Base-by-base conservation (phyloP, 495 filamentous ascomycete genomes). In the Podospora pseudoanserina region DNA sequence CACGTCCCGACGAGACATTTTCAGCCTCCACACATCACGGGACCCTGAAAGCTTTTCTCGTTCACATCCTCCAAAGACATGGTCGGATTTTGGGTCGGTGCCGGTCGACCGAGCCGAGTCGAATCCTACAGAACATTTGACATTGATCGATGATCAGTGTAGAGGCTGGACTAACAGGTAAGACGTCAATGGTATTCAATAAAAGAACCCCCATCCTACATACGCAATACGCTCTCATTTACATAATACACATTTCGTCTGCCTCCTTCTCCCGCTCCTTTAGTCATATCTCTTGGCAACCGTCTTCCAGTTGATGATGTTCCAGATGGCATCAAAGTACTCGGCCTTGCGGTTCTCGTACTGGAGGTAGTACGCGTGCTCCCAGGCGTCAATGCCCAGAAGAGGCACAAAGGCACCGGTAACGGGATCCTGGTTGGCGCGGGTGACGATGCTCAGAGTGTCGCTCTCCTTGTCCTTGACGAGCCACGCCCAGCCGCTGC, bases 271-370 rank as follows among this genome's bases (percentile, higher is more conserved):
- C 39, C 39, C 2, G 7, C 39, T 49, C 39, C 39, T 16, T 49
- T 49, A 49, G 39, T 78, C 80, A 74, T 96, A 92, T 67, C 95
- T 89, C 83, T 90, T 87, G 79, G 94, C 93, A 30, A 91, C 95
- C 26, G 91, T 85, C 86, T 94, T 94, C 93, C 93, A 97, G 85
- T 96, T 96, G 74, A 97, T 83, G 60, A 99, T 92, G 71, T 97
- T 92, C 95, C 95, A 99, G 77, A 99, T 91, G 67, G 93, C 93
- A 67, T 87, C 87, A 80, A 99, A 97, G 83, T 99, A 99, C 79
- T 97, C 96, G 65, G 92, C 95, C 87, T 99, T 99, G 77, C 94
- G 90, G 84, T 98, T 99, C 86, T 97, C 86, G 80, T 99, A 99
- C 84, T 99, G 93, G 66, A 99, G 84, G 82, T 84, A 85, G 76